Conservation (phyloP, 352 stramenopile genomes). For the Pythium biforme region DNA sequence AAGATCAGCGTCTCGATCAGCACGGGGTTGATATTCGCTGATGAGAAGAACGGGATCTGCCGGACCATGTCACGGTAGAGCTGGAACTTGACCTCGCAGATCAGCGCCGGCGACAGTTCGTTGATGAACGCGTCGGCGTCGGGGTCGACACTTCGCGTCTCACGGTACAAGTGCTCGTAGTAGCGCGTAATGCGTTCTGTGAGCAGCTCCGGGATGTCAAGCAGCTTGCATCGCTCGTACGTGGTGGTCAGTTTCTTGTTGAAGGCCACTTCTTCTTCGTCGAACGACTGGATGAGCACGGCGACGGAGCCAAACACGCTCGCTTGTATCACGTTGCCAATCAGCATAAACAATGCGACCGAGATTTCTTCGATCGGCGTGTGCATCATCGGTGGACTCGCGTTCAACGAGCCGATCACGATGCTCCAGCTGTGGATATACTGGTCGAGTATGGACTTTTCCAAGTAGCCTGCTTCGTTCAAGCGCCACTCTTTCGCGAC, state of each 20-base stretch:
- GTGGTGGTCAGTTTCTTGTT: conserved; percentile 72
- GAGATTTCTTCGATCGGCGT: conserved; percentile 49
- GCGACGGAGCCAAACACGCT: conserved; percentile 70
- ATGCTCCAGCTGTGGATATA: conserved; percentile 61
- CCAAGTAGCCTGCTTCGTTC: conserved; percentile 33
- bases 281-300: conserved; percentile 65
- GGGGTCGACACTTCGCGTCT: conserved; percentile 58
- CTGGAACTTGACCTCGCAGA: conserved; percentile 80
- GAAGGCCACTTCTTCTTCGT: conserved; percentile 65
- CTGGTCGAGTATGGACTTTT: conserved; percentile 29
- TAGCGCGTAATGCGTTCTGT: conserved; percentile 58
- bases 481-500: conserved; percentile 42
- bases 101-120: conserved; percentile 66
- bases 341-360: conserved; percentile 65
- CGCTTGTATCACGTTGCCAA: conserved; percentile 65
- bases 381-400: conserved; percentile 59
- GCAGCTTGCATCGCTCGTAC: conserved; percentile 63
- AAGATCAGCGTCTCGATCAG: conserved; percentile 78
- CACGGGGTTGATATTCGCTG: conserved; percentile 56
- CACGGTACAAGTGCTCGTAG: conserved; percentile 70
- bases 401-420: conserved; percentile 58
- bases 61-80: conserved; percentile 77
- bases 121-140: conserved; percentile 79
- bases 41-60: conserved; percentile 73
- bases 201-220: conserved; percentile 58